Base-by-base conservation (phyloP, 2,329 filamentous ascomycete genomes). In the Pyricularia sp. region DNA sequence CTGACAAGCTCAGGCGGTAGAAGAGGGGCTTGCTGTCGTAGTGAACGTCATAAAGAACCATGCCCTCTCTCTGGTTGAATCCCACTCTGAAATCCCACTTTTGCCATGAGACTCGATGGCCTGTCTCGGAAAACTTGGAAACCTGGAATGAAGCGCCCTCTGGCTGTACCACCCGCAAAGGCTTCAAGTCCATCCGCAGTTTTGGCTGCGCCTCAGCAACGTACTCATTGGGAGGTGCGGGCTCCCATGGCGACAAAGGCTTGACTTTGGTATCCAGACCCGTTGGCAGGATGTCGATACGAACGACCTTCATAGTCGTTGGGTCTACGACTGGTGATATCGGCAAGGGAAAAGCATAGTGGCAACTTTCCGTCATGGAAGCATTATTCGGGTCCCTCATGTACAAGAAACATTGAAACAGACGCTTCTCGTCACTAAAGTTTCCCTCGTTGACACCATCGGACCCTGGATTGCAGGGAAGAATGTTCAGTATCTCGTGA, bases 31-130 rank as follows among this genome's bases (percentile, higher is more conserved):
- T 80, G 44, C 81, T 81, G 68, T 88, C 85, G 70, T 88, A 91
- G 70, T 81, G 81, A 22, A 91, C 76, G 69, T 91, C 87, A 70
- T 91, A 87, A 3, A 91, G 78, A 2, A 88, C 87, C 9, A 85
- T 82, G 8, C 88, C 88, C 72, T 91, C 89, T 2, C 88, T 81
- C 60, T 83, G 81, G 72, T 87, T 90, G 76, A 88, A 89, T 44
- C 83, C 82, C 2, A 92, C 80, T 13, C 87, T 79, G 75, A 91
- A 86, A 1, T 82, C 78, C 88, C 88, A 90, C 70, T 88, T 86
- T 72, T 88, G 84, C 85, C 85, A 88, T 65, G 79, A 74, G 7
- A 85, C 69, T 22, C 76, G 72, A 63, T 78, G 77, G 69, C 82
- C 75, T 84, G 73, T 65, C 28, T 70, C 72, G 4, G 71, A 71